These are phyloP conservation scores for Rubroshorea leprosula DNA, from an alignment of 345 rosid species.

Conservation along the genomic window DNA sequence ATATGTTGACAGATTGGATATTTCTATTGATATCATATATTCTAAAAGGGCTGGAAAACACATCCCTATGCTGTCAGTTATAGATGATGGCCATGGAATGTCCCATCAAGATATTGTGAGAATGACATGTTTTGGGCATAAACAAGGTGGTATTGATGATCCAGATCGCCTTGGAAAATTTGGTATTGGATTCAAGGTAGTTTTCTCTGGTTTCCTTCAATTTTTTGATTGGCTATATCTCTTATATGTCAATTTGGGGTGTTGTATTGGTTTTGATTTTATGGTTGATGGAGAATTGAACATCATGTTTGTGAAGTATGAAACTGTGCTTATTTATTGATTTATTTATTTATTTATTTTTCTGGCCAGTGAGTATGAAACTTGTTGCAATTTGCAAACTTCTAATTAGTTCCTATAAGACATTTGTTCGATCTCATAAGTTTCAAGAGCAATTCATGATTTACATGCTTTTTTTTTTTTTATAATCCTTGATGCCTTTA, in stretches of 20 bases:
- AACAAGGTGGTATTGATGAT: not conserved
- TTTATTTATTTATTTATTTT: too few species aligned
- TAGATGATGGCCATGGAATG: not conserved
- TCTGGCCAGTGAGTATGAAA: not conserved
- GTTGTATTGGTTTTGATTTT: not conserved
- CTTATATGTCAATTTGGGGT: too few species aligned
- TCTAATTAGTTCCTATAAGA: not conserved
- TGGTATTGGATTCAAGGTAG: not conserved
- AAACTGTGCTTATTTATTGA: not conserved
- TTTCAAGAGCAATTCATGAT: not conserved
- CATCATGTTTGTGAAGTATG: not conserved
- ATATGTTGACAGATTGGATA: not conserved
- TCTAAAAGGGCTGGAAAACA: not conserved
- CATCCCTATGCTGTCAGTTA: not conserved
- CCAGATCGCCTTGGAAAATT: not conserved
- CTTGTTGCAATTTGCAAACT: not conserved
- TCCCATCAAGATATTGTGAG: not conserved
- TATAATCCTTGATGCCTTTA: not conserved
- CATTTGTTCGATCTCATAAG: not conserved
- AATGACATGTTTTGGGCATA: not conserved
- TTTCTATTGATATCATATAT: not conserved
- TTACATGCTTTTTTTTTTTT: not conserved
- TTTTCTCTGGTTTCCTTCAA: not conserved
- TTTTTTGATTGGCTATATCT: too few species aligned
- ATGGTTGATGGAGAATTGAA: not conserved